Evolutionary conservation across 352 stramenopile species (phyloP).

Genomic region (Phytopythium litorale): DNA sequence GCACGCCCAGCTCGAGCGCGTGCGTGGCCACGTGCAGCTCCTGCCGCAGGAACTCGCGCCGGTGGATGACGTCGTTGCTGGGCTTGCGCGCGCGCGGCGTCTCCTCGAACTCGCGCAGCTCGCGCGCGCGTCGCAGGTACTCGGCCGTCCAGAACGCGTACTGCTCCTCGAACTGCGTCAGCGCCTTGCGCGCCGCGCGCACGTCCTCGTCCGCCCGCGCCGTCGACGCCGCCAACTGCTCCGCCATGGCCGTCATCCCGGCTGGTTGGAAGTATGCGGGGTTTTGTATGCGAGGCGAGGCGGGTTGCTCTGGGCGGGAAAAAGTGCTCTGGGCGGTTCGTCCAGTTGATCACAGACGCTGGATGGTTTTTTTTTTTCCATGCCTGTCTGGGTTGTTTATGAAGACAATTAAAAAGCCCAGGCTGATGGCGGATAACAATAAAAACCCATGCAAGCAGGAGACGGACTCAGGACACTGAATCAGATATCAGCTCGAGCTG

Average conservation of each 20-base stretch:
- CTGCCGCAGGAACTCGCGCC: constrained; percentile 7
- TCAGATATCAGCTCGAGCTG: too few relatives aligned
- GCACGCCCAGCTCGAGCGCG: constrained; percentile 3
- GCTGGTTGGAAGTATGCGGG: too few relatives aligned
- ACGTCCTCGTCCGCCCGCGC: constrained; percentile 3
- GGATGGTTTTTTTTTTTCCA: too few relatives aligned
- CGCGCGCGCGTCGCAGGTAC: constrained; percentile 1
- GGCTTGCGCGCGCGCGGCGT: not conserved
- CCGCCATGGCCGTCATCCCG: not conserved
- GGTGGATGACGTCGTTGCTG: constrained; percentile 6
- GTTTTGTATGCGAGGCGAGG: too few relatives aligned
- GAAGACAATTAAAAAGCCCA: too few relatives aligned
- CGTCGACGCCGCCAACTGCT: not conserved
- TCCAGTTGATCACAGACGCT: too few relatives aligned
- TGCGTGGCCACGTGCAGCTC: constrained; percentile 6
- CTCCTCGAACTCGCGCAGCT: constrained; percentile 8
- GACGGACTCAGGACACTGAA: too few relatives aligned
- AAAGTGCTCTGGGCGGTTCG: too few relatives aligned
- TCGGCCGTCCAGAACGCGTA: constrained; percentile 5
- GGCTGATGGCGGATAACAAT: too few relatives aligned
- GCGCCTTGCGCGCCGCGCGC: not conserved
- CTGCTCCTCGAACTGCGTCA: constrained; percentile 8
- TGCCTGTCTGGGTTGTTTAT: too few relatives aligned
- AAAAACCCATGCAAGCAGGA: constrained; percentile 47
- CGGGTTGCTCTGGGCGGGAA: too few relatives aligned